Conservation (phyloP, 257 asterid genomes). For the Leonotis leonurus region DNA sequence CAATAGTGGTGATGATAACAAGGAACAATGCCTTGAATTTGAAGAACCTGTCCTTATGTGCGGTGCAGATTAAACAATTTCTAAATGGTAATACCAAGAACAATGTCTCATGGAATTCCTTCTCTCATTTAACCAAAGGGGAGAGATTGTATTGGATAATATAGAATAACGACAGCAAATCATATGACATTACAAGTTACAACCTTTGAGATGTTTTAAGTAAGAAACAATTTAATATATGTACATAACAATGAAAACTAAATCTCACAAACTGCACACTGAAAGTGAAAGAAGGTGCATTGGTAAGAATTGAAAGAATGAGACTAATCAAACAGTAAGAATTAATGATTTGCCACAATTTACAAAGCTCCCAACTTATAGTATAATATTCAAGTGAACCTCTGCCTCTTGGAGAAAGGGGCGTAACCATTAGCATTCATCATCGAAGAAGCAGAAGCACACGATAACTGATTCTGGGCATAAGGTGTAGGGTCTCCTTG, state of each 20-base stretch:
- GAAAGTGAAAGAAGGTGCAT: not conserved
- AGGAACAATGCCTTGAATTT: conserved; percentile 1
- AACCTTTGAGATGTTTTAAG: not conserved
- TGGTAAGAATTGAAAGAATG: conserved; percentile 16
- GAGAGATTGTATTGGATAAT: not conserved
- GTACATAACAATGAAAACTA: not conserved
- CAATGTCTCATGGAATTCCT: no score
- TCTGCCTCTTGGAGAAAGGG: conserved; percentile 40
- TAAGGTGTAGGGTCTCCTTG: conserved; percentile 14
- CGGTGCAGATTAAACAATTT: not conserved
- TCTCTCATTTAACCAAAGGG: not conserved
- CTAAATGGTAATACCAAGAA: conserved; percentile 11
- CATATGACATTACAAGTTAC: not conserved
- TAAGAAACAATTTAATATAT: not conserved
- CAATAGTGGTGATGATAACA: conserved; percentile 13
- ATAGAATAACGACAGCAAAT: not conserved
- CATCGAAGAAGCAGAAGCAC: conserved; percentile 25
- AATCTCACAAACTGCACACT: not conserved
- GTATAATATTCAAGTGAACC: conserved; percentile 26
- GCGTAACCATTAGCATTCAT: conserved; percentile 21
- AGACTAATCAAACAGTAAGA: conserved; percentile 12
- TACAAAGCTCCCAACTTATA: conserved; percentile 28
- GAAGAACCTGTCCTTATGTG: no score
- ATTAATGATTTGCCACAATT: conserved; percentile 25
- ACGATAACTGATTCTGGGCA: conserved; percentile 20